phyloP scores from a whole-genome alignment of 129 eudicot genomes.

The Deinandra increscens region DNA sequence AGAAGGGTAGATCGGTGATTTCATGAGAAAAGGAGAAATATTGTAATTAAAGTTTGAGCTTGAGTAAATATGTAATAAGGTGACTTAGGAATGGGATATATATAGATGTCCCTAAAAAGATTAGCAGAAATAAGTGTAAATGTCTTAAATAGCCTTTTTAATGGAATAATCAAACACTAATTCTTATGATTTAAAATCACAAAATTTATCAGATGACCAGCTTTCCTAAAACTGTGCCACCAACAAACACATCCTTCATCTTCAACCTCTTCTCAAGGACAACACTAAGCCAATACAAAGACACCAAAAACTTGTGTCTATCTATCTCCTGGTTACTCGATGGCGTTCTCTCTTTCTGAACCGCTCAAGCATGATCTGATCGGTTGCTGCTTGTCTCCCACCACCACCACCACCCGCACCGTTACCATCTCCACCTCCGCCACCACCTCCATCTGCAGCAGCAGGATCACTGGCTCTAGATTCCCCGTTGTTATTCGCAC shows the following conservation, averaged over 20 bases:
- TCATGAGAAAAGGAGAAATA: too few species aligned
- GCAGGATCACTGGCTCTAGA: slow-evolving; percentile 55
- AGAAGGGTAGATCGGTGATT: too few species aligned
- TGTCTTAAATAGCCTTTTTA: too few species aligned
- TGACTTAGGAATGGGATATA: too few species aligned
- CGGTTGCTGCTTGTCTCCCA: slow-evolving; percentile 93
- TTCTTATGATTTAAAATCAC: neutral
- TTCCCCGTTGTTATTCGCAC: slow-evolving; percentile 49
- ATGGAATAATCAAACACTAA: neutral
- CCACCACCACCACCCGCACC: slow-evolving; percentile 57
- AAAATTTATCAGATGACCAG: neutral
- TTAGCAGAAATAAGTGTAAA: too few species aligned
- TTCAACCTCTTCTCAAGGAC: neutral
- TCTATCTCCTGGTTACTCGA: slow-evolving; percentile 76
- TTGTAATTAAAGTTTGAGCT: too few species aligned
- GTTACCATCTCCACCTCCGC: slow-evolving; percentile 44
- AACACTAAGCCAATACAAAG: neutral
- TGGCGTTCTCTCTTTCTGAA: slow-evolving; percentile 95
- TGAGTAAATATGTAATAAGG: too few species aligned
- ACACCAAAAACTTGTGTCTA: slow-evolving; percentile 25
- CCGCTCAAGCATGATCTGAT: slow-evolving; percentile 89
- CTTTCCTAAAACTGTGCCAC: neutral
- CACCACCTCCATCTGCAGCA: slow-evolving; percentile 54
- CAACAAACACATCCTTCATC: slow-evolving; percentile 7
- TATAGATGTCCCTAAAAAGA: too few species aligned